Base-by-base conservation (phyloP, 2,329 filamentous ascomycete species). In the Beauveria australis region DNA sequence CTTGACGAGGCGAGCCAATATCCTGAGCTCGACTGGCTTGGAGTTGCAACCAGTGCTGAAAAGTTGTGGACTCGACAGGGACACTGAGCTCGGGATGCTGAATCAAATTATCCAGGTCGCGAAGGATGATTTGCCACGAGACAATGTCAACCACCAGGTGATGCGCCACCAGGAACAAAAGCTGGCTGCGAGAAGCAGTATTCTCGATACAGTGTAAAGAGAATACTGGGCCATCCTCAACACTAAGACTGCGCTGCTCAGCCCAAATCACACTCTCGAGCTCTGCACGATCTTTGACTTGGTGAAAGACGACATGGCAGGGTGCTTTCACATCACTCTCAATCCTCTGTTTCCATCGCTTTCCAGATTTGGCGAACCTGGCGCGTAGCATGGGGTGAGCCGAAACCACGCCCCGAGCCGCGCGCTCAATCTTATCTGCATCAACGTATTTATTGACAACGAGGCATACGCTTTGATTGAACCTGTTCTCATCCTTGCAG, bases 41-140 rank as follows among this genome's bases (percentile, higher is more conserved):
- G 19, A 46, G 44, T 22, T 46, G 44, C 44, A 46, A 14, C 44
- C 44, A 46, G 19, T 46, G 19, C 44, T 46, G 44, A 46, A 46
- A 46, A 16, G 44, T 24, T 10, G 44, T 46, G 3, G 44, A 46
- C 44, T 46, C 44, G 19, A 46, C 19, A 46, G 44, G 44, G 12
- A 22, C 19, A 12, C 3, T 12, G 19, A 46, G 19, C 12, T 46
- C 10, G 19, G 44, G 44, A 22, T 46, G 19, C 10, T 46, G 44
- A 19, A 46, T 41, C 30, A 22, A 46, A 3, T 46, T 14, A 24
- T 57, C 54, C 43, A 61, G 59, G 10, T 61, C 44, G n/a, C 40
- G 24, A 18, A 55, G 26, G 37, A 61, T 40, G 28, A 61, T 79
- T 19, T 78, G 78, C 28, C 78, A 80, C 33, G 78, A 80, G 64